A percentile compares a stretch with the other conserved stretches of the same genome.
phyloP scores from a whole-genome alignment of 345 rosid genomes.

The Jatropha curcas region DNA sequence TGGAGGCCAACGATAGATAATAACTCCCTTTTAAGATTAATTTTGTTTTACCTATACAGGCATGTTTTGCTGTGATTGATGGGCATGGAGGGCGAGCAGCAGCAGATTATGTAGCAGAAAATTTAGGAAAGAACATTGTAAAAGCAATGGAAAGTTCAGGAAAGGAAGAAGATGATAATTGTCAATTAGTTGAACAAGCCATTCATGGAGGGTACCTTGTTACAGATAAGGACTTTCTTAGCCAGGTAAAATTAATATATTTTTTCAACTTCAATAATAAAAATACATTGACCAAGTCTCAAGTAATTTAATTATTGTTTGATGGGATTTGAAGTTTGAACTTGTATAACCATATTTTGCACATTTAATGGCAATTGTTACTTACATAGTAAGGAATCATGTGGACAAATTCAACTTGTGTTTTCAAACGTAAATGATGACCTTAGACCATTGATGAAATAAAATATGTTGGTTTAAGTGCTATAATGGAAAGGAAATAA shows the following conservation, averaged over 20 bases:
- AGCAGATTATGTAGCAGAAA: constrained; percentile 41
- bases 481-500: no score
- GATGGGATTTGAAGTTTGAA: neutral
- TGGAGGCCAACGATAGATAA: no score
- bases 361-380: neutral
- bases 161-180: constrained; percentile 3
- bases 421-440: neutral
- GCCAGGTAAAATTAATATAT: constrained; percentile 36
- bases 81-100: constrained; percentile 59
- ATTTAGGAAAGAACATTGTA: constrained; percentile 51
- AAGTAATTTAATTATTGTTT: no score
- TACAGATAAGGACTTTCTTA: constrained; percentile 52
- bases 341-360: neutral
- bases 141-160: constrained; percentile 24
- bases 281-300: constrained; percentile 1
- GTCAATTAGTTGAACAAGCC: constrained; percentile 22
- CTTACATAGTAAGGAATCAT: neutral
- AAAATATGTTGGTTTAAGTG: no score
- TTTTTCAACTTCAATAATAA: neutral
- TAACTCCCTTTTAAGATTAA: no score
- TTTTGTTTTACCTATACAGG: constrained; percentile 25
- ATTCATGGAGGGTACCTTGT: constrained; percentile 40
- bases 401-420: neutral
- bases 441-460: no score
- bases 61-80: constrained; percentile 49